Evolutionary conservation across 1,284 basidiomycete species (phyloP), one percentile per base, ranked within the genome.

Genomic region (Coniferiporia weirii): DNA sequence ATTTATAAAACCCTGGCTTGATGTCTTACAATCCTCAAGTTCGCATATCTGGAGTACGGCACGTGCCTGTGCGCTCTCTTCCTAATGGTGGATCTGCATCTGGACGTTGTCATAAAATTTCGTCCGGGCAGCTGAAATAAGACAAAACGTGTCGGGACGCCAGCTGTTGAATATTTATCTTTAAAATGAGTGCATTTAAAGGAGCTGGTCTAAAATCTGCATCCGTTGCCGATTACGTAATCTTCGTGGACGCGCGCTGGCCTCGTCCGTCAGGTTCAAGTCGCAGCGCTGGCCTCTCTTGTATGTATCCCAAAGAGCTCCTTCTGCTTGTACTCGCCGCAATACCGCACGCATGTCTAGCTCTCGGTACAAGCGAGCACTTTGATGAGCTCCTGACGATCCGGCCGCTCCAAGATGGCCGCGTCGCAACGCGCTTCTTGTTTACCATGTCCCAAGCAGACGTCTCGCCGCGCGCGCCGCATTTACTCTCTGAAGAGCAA

Each of bases 361-460:
- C 50, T n/a, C 7, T n/a, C 22, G 22, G 9, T 15, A 2, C 22
- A 13, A 32, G 34, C 5, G 85, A 84, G 68, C 70, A 72, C 48
- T 89, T 88, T 64, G 68, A 81, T 59, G 95, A 98, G 73, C 72
- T 82, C 36, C 79, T 98, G 5, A 76, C 77, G 1, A 71, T 98
- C 20, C 82, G 82, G 48, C 85, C 92, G 0, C 80, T 98, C 17
- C 75, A 80, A 15, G 93, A 98, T 71, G 96, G 95, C 54, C 89
- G 87, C 67, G 82, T 98, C 22, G 80, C 84, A 0, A 82, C 93
- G 0, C 79, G 82, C n/a, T 98, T 98, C 76, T 80, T 85, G 1
- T 97, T 97, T 71, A 85, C 75, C 22, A 92, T 87, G 0, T 66
- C 86, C 32, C 75, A 90, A 47, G 74, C 75, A 50, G 82, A 75